Evolutionary conservation across 805 yeast species (phyloP).

Genomic region (Kodamaea jinghongensis): DNA sequence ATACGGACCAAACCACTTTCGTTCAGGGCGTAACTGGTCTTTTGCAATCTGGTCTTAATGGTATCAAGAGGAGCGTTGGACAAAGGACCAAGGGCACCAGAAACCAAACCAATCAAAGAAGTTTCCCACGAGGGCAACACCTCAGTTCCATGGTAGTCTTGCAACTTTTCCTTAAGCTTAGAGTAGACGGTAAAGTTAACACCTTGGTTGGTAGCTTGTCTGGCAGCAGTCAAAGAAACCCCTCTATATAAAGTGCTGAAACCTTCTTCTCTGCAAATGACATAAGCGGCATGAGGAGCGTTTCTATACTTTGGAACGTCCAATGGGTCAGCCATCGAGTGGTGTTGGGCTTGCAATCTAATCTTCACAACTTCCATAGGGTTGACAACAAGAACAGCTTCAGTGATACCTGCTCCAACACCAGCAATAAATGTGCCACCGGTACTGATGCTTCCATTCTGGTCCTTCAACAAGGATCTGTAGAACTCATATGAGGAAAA

Average conservation of each 20-base stretch:
- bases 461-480: constrained; percentile 63
- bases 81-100: constrained; percentile 97
- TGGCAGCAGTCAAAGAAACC: constrained; percentile 90
- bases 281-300: constrained; percentile 86
- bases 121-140: constrained; percentile 92
- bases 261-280: constrained; percentile 90
- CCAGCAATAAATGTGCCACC: constrained; percentile 84
- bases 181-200: constrained; percentile 96
- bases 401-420: constrained; percentile 96
- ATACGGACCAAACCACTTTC: constrained; percentile 77
- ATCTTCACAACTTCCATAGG: constrained; percentile 98
- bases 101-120: constrained; percentile 80
- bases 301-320: constrained; percentile 82
- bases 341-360: constrained; percentile 92
- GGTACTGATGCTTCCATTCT: constrained; percentile 66
- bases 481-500: constrained; percentile 92
- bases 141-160: constrained; percentile 54
- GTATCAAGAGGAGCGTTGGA: constrained; percentile 98
- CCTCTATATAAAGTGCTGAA: constrained; percentile 87
- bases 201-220: constrained; percentile 98
- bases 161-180: constrained; percentile 69
- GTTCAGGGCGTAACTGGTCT: constrained; percentile 67
- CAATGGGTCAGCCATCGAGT: constrained; percentile 81
- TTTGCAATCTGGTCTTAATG: constrained; percentile 94
- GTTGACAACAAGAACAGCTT: constrained; percentile 90